Evolutionary conservation across 2,329 filamentous ascomycete genomes (phyloP).

Genomic region (Aspergillus niger): DNA sequence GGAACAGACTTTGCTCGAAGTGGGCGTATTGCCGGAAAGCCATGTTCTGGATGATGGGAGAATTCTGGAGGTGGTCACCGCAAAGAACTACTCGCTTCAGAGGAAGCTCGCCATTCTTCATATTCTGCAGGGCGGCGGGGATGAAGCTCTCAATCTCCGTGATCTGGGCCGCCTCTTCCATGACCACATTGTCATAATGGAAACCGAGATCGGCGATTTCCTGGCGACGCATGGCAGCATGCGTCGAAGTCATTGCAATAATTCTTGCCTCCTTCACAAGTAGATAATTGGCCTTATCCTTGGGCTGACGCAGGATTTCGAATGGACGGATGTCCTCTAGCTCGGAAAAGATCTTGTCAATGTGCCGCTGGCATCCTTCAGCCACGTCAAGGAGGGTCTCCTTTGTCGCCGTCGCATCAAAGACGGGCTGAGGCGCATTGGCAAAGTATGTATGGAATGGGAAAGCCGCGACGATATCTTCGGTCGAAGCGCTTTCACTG

Average conservation of each 20-base stretch:
- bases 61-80: conserved; percentile 96
- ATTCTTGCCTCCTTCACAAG: conserved; percentile 95
- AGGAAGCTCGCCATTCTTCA: conserved; percentile 69
- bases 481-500: conserved; percentile 56
- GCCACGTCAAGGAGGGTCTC: conserved; percentile 74
- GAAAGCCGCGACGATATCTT: conserved; percentile 71
- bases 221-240: conserved; percentile 88
- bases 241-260: conserved; percentile 97
- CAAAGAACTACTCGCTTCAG: conserved; percentile 88
- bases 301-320: conserved; percentile 83
- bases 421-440: conserved; percentile 82
- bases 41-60: conserved; percentile 89
- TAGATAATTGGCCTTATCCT: conserved; percentile 94
- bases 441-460: conserved; percentile 88
- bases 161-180: conserved; percentile 98
- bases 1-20: conserved; percentile 92
- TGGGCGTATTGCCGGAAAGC: conserved; percentile 95
- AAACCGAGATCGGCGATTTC: conserved; percentile 93
- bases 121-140: conserved; percentile 86
- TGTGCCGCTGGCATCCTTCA: conserved; percentile 82
- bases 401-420: conserved; percentile 66
- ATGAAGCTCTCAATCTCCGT: conserved; percentile 98
- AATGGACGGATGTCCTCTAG: conserved; percentile 92
- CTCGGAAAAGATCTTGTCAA: conserved; percentile 87
- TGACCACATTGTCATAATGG: conserved; percentile 94